Evolutionary conservation across 2,329 filamentous ascomycete species (phyloP).

Genomic region (Mycocentrospora acerina): DNA sequence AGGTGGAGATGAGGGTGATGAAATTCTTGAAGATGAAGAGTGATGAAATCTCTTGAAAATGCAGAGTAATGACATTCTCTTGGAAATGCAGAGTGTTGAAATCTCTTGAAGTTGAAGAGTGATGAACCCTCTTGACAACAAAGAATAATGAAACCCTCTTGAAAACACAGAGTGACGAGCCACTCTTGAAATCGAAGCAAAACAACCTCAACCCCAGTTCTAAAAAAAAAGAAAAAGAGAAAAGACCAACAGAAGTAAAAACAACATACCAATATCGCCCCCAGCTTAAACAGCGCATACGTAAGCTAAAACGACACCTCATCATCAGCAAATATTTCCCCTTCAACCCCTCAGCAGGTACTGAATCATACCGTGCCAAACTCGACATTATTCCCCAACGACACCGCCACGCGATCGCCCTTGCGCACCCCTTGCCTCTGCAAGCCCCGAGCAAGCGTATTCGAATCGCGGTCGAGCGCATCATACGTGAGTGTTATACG

Average conservation of each 20-base stretch:
- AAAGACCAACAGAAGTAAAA: neutral
- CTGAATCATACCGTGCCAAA: conserved; percentile 66
- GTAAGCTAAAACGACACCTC: too few relatives aligned
- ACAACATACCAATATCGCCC: conserved; percentile 71
- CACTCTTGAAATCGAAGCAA: too few relatives aligned
- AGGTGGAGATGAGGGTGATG: too few relatives aligned
- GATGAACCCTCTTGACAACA: too few relatives aligned
- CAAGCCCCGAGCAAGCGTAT: conserved; percentile 71
- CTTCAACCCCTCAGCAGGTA: neutral
- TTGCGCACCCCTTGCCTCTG: conserved; percentile 71
- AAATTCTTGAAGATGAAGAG: too few relatives aligned
- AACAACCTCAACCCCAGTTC: too few relatives aligned
- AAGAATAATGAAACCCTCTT: neutral
- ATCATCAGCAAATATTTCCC: conserved; percentile 20
- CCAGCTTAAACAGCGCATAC: conserved; percentile 91
- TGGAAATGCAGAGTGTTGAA: too few relatives aligned
- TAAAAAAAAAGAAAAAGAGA: too few relatives aligned
- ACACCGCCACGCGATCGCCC: conserved; percentile 82
- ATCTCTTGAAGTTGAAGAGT: too few relatives aligned
- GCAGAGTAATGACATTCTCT: too few relatives aligned
- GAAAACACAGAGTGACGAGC: too few relatives aligned
- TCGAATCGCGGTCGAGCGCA: conserved; percentile 73
- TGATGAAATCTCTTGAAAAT: too few relatives aligned
- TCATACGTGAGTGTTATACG: conserved; percentile 69
- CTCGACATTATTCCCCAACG: conserved; percentile 80